phyloP scores from a whole-genome alignment of 495 filamentous ascomycete species.

The Aspergillus carlsbadensis region DNA sequence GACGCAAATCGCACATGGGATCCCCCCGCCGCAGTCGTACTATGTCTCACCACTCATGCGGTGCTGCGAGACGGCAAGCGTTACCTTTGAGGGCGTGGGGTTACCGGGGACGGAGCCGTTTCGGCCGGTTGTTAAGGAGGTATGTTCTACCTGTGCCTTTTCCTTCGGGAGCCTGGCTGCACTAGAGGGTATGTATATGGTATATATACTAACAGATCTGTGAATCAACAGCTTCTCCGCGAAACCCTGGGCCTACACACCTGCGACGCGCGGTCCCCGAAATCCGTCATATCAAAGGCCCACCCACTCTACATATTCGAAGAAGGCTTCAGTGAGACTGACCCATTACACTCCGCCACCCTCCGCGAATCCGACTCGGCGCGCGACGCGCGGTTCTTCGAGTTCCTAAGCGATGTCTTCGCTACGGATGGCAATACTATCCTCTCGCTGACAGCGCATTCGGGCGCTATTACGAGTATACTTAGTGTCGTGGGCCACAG shows the following conservation, averaged over 20 bases:
- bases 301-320: conserved; percentile 67
- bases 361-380: conserved; percentile 56
- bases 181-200: neutral
- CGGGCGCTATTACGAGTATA: conserved; percentile 62
- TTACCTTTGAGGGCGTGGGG: conserved; percentile 58
- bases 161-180: too few species aligned
- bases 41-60: conserved; percentile 76
- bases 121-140: conserved; percentile 67
- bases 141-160: conserved; percentile 11
- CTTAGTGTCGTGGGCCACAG: conserved; percentile 63
- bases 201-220: neutral
- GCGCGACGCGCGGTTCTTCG: conserved; percentile 53
- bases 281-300: conserved; percentile 52
- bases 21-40: conserved; percentile 65
- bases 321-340: conserved; percentile 58
- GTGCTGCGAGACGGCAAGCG: conserved; percentile 62
- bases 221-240: conserved; percentile 49
- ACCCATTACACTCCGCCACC: conserved; percentile 56
- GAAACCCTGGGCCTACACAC: conserved; percentile 78
- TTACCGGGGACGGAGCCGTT: conserved; percentile 55
- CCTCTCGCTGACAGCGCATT: conserved; percentile 72
- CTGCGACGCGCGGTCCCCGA: conserved; percentile 69
- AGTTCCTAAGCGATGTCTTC: conserved; percentile 66
- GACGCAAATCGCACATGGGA: conserved; percentile 48
- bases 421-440: conserved; percentile 55